These are phyloP conservation scores for Eimeria acervulina DNA, from an alignment of 169 alveolate species.

Conservation along the genomic window DNA sequence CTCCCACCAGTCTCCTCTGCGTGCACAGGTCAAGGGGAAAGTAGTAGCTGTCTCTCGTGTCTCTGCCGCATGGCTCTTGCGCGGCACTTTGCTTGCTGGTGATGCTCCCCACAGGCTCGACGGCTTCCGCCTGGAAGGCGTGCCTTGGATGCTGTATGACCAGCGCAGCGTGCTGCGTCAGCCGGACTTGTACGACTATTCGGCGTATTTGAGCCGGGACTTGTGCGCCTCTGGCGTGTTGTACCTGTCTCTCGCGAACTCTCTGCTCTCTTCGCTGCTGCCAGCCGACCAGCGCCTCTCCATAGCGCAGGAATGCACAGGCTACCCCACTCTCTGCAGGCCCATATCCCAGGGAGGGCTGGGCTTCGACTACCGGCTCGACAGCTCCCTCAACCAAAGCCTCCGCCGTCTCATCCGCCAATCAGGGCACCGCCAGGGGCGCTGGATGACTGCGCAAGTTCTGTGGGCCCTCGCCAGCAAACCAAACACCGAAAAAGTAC, in stretches of 20 bases:
- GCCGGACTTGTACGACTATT: conserved; percentile 90
- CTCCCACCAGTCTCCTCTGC: neutral
- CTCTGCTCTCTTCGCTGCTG: conserved; percentile 89
- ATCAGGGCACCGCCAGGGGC: conserved; percentile 77
- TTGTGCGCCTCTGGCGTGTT: conserved; percentile 91
- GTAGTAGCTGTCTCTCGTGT: neutral
- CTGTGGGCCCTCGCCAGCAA: conserved; percentile 81
- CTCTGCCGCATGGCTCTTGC: neutral
- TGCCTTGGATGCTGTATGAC: conserved; percentile 95
- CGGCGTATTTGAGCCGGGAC: conserved; percentile 91
- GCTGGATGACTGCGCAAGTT: conserved; percentile 71
- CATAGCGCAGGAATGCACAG: conserved; percentile 95
- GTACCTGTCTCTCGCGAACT: conserved; percentile 95
- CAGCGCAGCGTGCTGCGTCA: conserved; percentile 94
- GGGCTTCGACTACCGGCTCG: conserved; percentile 95
- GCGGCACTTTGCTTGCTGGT: neutral
- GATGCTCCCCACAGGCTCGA: conserved; percentile 86
- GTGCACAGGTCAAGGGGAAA: neutral
- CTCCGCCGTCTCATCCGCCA: conserved; percentile 79
- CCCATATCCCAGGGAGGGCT: conserved; percentile 95
- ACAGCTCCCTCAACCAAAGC: conserved; percentile 88
- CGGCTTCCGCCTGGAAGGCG: conserved; percentile 96
- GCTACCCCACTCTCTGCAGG: conserved; percentile 95
- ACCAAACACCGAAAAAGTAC: conserved; percentile 79
- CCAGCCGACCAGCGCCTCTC: conserved; percentile 91